Conservation (phyloP, 164 flowering plant genomes). For the Tetracentron sinense region DNA sequence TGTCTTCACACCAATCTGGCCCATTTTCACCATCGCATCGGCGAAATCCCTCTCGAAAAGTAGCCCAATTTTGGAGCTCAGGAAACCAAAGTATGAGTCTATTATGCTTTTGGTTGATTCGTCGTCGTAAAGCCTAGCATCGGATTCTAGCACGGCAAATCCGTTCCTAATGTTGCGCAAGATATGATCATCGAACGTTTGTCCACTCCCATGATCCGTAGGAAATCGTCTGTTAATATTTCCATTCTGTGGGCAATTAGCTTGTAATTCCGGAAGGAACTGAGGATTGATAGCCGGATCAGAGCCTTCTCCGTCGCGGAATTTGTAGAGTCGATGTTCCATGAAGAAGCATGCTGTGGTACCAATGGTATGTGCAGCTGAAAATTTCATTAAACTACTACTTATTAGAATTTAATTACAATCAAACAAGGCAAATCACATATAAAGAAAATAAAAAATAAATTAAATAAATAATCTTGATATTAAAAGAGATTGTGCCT, state of each 20-base stretch:
- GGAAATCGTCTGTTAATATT: conserved; percentile 44
- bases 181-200: conserved; percentile 45
- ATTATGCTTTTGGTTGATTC: conserved; percentile 33
- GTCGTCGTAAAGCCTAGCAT: conserved; percentile 55
- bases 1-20: conserved; percentile 46
- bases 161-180: conserved; percentile 56
- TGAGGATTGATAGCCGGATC: conserved; percentile 60
- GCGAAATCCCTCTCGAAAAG: conserved; percentile 57
- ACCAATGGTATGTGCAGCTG: conserved; percentile 88
- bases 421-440: neutral
- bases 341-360: conserved; percentile 89
- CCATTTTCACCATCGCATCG: conserved; percentile 62
- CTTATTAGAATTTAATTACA: neutral
- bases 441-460: too few species aligned
- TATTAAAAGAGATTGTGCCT: too few species aligned
- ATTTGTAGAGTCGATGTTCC: conserved; percentile 60
- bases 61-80: conserved; percentile 30
- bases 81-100: conserved; percentile 51
- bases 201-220: conserved; percentile 44
- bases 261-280: conserved; percentile 46
- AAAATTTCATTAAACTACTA: neutral
- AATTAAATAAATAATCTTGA: too few species aligned
- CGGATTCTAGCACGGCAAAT: conserved; percentile 64
- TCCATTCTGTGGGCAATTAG: conserved; percentile 52
- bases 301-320: conserved; percentile 37